Conservation (phyloP, 2,329 filamentous ascomycete species). For the Trichoderma hamatum region DNA sequence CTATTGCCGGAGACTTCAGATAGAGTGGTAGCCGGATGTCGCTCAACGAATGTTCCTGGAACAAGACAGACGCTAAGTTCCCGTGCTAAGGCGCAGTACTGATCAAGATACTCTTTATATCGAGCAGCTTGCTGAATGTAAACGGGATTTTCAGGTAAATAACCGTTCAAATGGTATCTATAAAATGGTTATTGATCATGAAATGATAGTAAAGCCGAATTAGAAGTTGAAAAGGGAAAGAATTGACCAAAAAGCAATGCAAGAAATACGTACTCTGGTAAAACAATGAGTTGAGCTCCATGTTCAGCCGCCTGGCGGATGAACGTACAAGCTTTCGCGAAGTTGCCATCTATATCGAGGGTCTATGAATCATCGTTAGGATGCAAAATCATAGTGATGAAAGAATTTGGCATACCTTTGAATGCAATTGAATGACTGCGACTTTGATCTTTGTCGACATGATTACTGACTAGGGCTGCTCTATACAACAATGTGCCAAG, state of each 20-base stretch:
- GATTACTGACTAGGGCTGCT: neutral
- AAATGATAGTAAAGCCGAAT: too few species aligned
- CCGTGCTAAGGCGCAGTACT: neutral
- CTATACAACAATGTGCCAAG: too few species aligned
- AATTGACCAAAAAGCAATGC: neutral
- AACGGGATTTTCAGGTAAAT: neutral
- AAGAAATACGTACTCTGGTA: neutral
- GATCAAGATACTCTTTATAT: neutral
- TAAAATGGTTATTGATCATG: neutral
- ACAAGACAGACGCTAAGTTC: neutral
- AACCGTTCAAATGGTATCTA: neutral
- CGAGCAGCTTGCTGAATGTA: neutral
- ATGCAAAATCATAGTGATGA: too few species aligned
- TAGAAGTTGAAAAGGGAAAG: neutral
- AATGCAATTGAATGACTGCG: neutral
- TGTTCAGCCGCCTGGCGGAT: neutral
- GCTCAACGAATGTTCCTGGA: neutral
- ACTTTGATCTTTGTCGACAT: neutral
- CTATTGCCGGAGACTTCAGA: too few species aligned
- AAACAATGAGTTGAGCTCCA: neutral
- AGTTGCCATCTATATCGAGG: neutral
- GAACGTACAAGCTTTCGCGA: neutral
- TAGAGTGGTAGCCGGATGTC: neutral
- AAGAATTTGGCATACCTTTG: neutral
- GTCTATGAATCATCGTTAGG: neutral